Base-by-base conservation (phyloP, 306 rosid genomes). In the Prunus mume region DNA sequence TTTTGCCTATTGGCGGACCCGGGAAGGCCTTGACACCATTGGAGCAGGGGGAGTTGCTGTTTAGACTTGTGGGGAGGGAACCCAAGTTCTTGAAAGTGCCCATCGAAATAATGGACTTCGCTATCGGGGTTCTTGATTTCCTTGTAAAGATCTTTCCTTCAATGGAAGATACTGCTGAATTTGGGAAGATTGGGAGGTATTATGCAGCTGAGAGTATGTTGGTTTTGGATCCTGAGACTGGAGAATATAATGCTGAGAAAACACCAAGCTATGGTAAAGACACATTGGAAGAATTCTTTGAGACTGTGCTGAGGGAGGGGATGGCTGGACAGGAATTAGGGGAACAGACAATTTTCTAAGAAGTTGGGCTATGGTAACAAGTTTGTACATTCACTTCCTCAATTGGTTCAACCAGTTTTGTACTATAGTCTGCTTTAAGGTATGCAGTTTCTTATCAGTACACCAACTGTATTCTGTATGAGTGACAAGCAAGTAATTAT, bases 241-340 rank as follows among this genome's bases (percentile, higher is more conserved):
- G 99, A 30, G 93, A 89, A 51, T 96, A 92, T 17, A 92, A 90
- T 77, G 98, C 91, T 7, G 98, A 92, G 78, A 88, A 81, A 88
- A 96, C 98, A 25, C 99, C 97, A 41, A 87, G 99, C 81, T 96
- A 96, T 65, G 98, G 99, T 20, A 90, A 87, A n/a, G 99, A 91
- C 82, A 87, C 98, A 2, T 83, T 96, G 68, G 96, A 96, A 65
- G 97, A 91, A 11, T 96, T 96, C 77, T 96, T 96, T 79, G 90
- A 80, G 67, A 87, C 79, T 60, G 97, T 92, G 34, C 81, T 92
- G 66, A 89, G 93, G 79, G 97, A 96, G 65, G 99, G 99, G 19
- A 96, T 96, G 97, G 84, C 93, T 43, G 99, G 99, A 74, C 99
- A 96, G 84, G 99, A 96, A 74, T 85, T 92, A 55, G 98, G 98